Conservation (phyloP, 2,329 filamentous ascomycete genomes). For the Lachnellula suecica region DNA sequence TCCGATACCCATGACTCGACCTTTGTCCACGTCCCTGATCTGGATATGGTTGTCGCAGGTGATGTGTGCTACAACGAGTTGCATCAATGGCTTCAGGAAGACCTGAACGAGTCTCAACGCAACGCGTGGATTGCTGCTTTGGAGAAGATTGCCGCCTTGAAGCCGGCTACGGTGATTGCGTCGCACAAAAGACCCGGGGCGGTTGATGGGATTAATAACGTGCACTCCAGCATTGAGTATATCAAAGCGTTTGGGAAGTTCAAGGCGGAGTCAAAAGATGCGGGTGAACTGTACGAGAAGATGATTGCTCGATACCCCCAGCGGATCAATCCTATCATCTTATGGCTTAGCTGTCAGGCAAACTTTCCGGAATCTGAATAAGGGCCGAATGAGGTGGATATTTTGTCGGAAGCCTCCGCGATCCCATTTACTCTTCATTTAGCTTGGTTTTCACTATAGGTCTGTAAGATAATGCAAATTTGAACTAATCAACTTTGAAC, state of each 20-base stretch:
- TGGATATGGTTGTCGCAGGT: constrained; percentile 35
- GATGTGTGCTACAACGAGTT: constrained; percentile 38
- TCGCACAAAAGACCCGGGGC: constrained; percentile 26
- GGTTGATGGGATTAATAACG: not conserved
- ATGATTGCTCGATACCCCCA: not conserved
- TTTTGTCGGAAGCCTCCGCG: too few species aligned
- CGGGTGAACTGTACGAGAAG: not conserved
- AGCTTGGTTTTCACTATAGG: too few species aligned
- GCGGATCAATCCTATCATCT: constrained; percentile 1
- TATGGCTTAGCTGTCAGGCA: not conserved
- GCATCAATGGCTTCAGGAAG: constrained; percentile 36
- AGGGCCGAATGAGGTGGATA: too few species aligned
- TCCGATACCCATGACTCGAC: constrained; percentile 28
- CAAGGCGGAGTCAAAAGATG: not conserved
- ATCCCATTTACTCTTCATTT: too few species aligned
- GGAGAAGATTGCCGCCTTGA: constrained; percentile 31
- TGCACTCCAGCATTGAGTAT: not conserved
- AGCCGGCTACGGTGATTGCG: constrained; percentile 33
- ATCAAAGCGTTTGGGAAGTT: not conserved
- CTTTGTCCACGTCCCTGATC: constrained; percentile 33
- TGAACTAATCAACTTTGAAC: too few species aligned
- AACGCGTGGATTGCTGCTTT: constrained; percentile 34
- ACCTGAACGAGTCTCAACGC: constrained; percentile 30
- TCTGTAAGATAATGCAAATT: too few species aligned
- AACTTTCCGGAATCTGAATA: not conserved